Evolutionary conservation across 768 basidiomycete species (phyloP), one percentile per base, ranked within the genome.

Genomic region (Macrolepiota fuliginosa): DNA sequence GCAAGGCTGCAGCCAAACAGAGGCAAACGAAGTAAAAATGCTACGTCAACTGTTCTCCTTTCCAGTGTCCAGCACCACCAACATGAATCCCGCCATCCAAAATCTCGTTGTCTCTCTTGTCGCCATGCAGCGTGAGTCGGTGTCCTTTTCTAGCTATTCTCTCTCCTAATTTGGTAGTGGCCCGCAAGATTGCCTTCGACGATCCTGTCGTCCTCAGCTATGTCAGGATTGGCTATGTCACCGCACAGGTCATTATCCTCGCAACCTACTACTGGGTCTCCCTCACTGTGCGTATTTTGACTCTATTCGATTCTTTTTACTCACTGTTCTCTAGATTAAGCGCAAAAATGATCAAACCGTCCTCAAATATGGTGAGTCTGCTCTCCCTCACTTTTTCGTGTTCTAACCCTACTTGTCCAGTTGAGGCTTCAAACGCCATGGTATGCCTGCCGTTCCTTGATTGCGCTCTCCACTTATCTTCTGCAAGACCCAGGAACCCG

Each of bases 261-360:
- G 87, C 74, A 39, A 73, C 84, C 19, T 97, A 96, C 81, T 96
- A 90, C 81, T 94, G 83, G 68, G 79, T 89, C 58, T 91, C 92
- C 1, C 69, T 83, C 70, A 81, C 86, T 74, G 93, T 94, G 63
- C 64, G 85, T 76, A 29, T 17, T 49, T n/a, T 15, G 19, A 9
- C 46, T 7, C 7, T 45, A 4, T 10, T 36, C 39, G 2, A 32
- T 13, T 27, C 40, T 4, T 36, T 10, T 56, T 11, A 1, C 40
- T 36, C 4, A 52, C 62, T n/a, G n/a, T 51, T 32, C 63, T 51
- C 19, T 65, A 97, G 93, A 87, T 98, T 75, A 96, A 92, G 82
- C 77, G 83, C 69, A 96, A 95, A 86, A 98, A 98, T 69, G 96
- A 99, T 77, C 85, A 90, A 73, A 94, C 94, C 1, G 92, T 96